Percentiles rank a stretch among this genome's conserved stretches.
phyloP scores from a whole-genome alignment of 2,329 filamentous ascomycete species.

The Diaporthe citri region DNA sequence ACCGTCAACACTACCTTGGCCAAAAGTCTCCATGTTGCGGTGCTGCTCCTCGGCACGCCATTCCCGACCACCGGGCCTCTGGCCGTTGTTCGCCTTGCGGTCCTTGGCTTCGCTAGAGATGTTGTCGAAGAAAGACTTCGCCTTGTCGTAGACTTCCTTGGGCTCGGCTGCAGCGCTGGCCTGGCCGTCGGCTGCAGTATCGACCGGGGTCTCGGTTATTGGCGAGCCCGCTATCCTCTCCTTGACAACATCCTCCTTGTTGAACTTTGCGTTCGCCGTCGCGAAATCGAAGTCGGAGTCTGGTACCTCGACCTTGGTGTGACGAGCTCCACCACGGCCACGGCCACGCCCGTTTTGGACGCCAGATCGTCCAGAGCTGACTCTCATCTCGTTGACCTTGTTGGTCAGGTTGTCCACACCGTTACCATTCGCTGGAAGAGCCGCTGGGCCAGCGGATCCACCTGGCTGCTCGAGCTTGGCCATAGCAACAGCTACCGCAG shows the following conservation, averaged over 20 bases:
- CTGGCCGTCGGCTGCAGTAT: conserved; percentile 53
- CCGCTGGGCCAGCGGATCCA: conserved; percentile 46
- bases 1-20: conserved; percentile 93
- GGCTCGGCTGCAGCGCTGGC: conserved; percentile 34
- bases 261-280: conserved; percentile 87
- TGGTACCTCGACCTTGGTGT: conserved; percentile 86
- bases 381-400: conserved; percentile 82
- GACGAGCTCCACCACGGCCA: conserved; percentile 59
- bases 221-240: conserved; percentile 86
- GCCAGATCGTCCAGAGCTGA: conserved; percentile 67
- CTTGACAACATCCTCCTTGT: conserved; percentile 87
- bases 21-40: conserved; percentile 98
- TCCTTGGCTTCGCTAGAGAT: conserved; percentile 96
- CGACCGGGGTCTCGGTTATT: conserved; percentile 63
- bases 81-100: conserved; percentile 77
- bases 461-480: conserved; percentile 70
- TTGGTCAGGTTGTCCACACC: conserved; percentile 79
- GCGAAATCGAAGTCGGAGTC: conserved; percentile 94
- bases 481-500: conserved; percentile 85
- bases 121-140: conserved; percentile 95
- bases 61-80: conserved; percentile 82
- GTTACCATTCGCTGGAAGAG: conserved; percentile 55
- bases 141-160: conserved; percentile 82
- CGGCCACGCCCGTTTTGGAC: conserved; percentile 57
- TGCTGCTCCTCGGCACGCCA: conserved; percentile 94